phyloP scores from a whole-genome alignment of 140 eudicot species.

The Stevia rebaudiana region DNA sequence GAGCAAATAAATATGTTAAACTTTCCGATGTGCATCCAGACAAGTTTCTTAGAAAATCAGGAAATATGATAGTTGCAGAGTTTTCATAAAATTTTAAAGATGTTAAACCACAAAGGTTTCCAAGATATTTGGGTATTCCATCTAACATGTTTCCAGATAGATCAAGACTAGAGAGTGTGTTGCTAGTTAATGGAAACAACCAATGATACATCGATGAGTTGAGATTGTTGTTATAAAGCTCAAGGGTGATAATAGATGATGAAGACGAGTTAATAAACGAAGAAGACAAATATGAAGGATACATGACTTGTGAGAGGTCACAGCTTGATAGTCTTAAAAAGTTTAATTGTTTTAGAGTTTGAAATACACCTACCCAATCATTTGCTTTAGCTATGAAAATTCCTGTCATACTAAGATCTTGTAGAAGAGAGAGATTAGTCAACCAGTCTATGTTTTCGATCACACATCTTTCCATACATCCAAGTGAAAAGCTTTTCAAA shows the following conservation, averaged over 20 bases:
- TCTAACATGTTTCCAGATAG: slow-evolving; percentile 1
- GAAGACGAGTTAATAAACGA: background rate
- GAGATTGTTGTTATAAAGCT: background rate
- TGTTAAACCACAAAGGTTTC: slow-evolving; percentile 18
- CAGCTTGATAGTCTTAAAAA: background rate
- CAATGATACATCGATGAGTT: slow-evolving; percentile 15
- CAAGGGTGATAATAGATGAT: background rate
- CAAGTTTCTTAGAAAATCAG: slow-evolving; percentile 12
- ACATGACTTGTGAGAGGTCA: slow-evolving; percentile 20
- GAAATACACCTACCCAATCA: slow-evolving; percentile 10
- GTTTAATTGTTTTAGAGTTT: background rate
- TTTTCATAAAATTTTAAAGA: background rate
- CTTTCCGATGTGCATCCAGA: slow-evolving; percentile 3
- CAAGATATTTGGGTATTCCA: slow-evolving; percentile 16
- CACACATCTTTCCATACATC: background rate
- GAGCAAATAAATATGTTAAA: background rate
- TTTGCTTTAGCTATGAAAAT: slow-evolving; percentile 17
- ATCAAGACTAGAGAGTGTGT: background rate
- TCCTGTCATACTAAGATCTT: background rate
- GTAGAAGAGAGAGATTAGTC: background rate
- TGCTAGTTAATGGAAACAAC: slow-evolving; percentile 8
- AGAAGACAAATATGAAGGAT: slow-evolving; percentile 3
- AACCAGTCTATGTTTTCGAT: slow-evolving; percentile 19
- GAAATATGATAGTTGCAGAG: background rate
- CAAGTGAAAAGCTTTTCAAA: background rate